A percentile compares a stretch with the other conserved stretches of the same genome.
phyloP scores from a whole-genome alignment of 2,329 filamentous ascomycete genomes.

The Ophiostoma australiae region DNA sequence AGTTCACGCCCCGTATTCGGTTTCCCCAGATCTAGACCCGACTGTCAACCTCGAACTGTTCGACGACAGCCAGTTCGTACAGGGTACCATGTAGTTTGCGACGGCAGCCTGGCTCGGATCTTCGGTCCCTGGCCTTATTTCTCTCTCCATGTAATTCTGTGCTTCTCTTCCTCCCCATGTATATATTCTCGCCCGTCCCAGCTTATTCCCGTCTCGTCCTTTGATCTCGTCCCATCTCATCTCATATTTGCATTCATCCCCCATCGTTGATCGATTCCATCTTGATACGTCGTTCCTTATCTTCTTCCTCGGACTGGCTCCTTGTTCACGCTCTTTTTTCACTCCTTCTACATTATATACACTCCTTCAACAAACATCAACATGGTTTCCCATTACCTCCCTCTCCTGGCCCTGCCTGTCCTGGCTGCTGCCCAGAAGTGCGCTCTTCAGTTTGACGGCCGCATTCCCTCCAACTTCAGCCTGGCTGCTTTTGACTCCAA shows the following conservation, averaged over 20 bases:
- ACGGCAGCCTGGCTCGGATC: neutral
- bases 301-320: conserved; percentile 20
- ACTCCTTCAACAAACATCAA: neutral
- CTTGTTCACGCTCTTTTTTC: neutral
- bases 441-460: conserved; percentile 44
- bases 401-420: conserved; percentile 22
- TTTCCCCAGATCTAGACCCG: neutral
- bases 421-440: conserved; percentile 33
- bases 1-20: neutral
- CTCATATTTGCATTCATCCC: neutral
- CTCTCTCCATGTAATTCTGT: neutral
- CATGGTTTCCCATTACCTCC: neutral
- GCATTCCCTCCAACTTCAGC: conserved; percentile 39
- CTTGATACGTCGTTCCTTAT: neutral
- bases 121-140: neutral
- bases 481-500: conserved; percentile 40
- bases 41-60: neutral
- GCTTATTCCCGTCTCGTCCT: neutral
- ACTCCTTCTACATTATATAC: neutral
- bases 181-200: neutral
- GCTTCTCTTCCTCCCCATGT: neutral
- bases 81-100: neutral
- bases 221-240: neutral
- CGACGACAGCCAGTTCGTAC: neutral
- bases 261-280: neutral